Evolutionary conservation across 306 rosid species (phyloP).

Genomic region (Corylus avellana): DNA sequence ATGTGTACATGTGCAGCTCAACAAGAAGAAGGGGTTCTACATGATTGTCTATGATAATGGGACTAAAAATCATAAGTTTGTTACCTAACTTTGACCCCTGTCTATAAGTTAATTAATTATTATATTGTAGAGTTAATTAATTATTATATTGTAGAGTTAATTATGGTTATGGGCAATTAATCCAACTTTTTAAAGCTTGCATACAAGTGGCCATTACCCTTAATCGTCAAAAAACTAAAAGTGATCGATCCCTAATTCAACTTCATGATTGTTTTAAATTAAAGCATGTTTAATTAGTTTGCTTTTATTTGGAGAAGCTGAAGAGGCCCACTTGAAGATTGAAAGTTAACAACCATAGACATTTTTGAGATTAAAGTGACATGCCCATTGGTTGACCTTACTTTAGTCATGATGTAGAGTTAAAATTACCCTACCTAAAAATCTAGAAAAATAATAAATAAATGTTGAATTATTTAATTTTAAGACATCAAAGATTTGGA

Average conservation of each 20-base stretch:
- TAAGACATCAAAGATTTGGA: too few relatives aligned
- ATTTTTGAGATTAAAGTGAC: background rate
- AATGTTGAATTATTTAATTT: too few relatives aligned
- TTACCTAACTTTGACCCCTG: constrained; percentile 15
- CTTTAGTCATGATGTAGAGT: background rate
- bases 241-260: background rate
- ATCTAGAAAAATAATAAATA: background rate
- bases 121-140: background rate
- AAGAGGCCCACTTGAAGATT: constrained; percentile 1
- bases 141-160: background rate
- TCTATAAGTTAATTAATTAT: background rate
- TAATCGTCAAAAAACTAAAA: background rate
- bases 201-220: background rate
- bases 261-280: background rate
- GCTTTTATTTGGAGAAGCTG: background rate
- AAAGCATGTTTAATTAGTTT: background rate
- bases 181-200: background rate
- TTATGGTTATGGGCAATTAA: background rate
- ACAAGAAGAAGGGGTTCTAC: background rate
- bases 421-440: background rate
- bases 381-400: background rate
- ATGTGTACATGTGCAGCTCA: background rate
- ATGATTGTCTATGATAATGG: background rate
- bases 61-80: background rate
- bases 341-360: background rate